Percentiles rank a stretch among this genome's conserved stretches.
Evolutionary conservation across 495 filamentous ascomycete genomes (phyloP).

Genomic region (Penicillium lagena): DNA sequence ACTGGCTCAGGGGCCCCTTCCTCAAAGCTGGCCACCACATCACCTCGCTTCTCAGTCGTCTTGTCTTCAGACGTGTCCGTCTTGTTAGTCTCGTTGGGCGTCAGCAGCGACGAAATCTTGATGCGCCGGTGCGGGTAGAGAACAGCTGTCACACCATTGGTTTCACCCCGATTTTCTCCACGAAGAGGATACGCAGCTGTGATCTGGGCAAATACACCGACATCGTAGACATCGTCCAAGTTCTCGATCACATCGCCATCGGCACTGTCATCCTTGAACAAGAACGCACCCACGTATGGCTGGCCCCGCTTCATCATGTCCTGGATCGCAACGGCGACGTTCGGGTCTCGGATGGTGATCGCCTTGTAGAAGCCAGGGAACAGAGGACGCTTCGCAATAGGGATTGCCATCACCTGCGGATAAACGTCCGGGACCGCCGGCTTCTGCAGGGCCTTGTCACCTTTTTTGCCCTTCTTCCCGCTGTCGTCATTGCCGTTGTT

Average conservation of each 20-base stretch:
- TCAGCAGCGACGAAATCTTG: constrained; percentile 73
- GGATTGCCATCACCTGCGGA: constrained; percentile 96
- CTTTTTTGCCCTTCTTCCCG: constrained; percentile 56
- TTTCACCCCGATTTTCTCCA: constrained; percentile 74
- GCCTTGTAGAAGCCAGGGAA: constrained; percentile 99
- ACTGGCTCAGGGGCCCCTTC: constrained; percentile 49
- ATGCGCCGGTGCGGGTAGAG: constrained; percentile 95
- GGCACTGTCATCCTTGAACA: constrained; percentile 92
- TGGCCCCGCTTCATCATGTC: constrained; percentile 98
- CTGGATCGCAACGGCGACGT: constrained; percentile 81
- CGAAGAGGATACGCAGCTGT: constrained; percentile 88
- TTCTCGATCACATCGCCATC: constrained; percentile 88
- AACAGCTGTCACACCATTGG: constrained; percentile 75
- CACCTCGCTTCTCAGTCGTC: constrained; percentile 68
- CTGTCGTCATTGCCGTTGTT: constrained; percentile 45
- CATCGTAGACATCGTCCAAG: constrained; percentile 83
- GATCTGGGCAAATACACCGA: constrained; percentile 95
- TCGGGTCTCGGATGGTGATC: constrained; percentile 86
- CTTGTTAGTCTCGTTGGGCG: constrained; percentile 47
- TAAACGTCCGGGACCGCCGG: constrained; percentile 89
- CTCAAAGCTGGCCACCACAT: constrained; percentile 96
- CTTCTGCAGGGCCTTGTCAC: constrained; percentile 75
- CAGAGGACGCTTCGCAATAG: constrained; percentile 89
- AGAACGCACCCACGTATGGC: constrained; percentile 93
- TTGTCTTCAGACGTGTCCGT: constrained; percentile 48